Conservation (phyloP, 305 asterid genomes). For the Galium porrigens region DNA sequence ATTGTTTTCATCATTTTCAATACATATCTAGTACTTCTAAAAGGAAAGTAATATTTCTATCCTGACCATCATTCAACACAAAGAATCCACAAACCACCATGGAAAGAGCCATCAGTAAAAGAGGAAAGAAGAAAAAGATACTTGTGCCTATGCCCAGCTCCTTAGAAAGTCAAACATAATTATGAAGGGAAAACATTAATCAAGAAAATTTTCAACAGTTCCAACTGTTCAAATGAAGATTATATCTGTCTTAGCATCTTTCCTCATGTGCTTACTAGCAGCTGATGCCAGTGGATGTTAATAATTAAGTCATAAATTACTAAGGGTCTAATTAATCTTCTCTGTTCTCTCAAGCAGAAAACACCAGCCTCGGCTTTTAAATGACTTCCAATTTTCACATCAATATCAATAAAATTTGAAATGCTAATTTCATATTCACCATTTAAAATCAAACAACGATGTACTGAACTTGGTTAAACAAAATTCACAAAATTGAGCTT, state of each 20-base stretch:
- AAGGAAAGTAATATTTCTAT: neutral
- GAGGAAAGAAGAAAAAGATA: neutral
- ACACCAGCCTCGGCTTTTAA: neutral
- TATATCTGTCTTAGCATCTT: neutral
- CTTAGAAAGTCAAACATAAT: neutral
- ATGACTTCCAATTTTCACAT: neutral
- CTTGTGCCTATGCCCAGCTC: neutral
- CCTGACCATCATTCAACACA: neutral
- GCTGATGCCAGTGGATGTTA: neutral
- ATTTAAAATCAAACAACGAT: neutral
- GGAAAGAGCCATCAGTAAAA: neutral
- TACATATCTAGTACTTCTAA: neutral
- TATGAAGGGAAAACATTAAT: slow-evolving; percentile 1
- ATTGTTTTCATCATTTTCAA: neutral
- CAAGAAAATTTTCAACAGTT: neutral
- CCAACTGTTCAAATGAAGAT: neutral
- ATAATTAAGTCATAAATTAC: neutral
- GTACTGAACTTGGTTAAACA: neutral
- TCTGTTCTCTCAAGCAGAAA: neutral
- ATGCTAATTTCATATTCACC: neutral
- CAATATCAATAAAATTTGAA: neutral
- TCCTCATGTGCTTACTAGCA: neutral
- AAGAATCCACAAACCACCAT: neutral
- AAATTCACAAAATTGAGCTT: slow-evolving; percentile 13
- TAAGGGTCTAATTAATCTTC: neutral